Base-by-base conservation (phyloP, 306 rosid genomes). In the Vachellia collinsii region DNA sequence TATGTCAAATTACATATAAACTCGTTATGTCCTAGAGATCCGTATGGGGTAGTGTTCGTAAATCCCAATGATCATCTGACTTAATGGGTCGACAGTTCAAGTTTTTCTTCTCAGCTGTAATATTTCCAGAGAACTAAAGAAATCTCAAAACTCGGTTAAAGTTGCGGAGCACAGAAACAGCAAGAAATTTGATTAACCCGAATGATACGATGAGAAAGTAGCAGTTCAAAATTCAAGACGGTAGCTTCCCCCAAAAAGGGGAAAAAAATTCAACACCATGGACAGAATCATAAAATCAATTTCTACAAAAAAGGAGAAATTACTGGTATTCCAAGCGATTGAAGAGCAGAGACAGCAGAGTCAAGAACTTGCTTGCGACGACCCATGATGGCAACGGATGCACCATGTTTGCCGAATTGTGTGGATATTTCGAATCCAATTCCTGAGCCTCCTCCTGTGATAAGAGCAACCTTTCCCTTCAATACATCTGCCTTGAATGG, bases 401-500 rank as follows among this genome's bases (percentile, higher is more conserved):
- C 98, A n/a, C 99, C 99, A 82, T 95, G 99, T 62, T 84, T 88
- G 41, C 99, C 99, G 11, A 93, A 83, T 64, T 93, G 93, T 0
- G 90, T 77, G 11, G 96, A 88, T 4, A 95, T 89, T 83, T 92
- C 98, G 61, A 86, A 87, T 14, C 99, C 99, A 39, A 95, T 95
- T 67, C 99, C 99, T 0, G 99, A 95, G 4, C 97, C 99, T 63
- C 99, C 99, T 3, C 99, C 99, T 0, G 99, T 94, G 6, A 94
- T 87, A 14, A 93, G 80, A 46, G 97, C 95, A 48, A 94, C 99
- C 82, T 90, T 93, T 8, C 97, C 99, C 42, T 86, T 91, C 82
- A 91, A 29, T 14, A 85, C 81, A 8, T 90, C 87, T 5, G 83
- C 58, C 63, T 84, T 89, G 80, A 94, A 94, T 16, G 99, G 97